Evolutionary conservation across 257 asterid genomes (phyloP), one percentile per base, ranked within the genome.

Genomic region (Forsythia viridissima): DNA sequence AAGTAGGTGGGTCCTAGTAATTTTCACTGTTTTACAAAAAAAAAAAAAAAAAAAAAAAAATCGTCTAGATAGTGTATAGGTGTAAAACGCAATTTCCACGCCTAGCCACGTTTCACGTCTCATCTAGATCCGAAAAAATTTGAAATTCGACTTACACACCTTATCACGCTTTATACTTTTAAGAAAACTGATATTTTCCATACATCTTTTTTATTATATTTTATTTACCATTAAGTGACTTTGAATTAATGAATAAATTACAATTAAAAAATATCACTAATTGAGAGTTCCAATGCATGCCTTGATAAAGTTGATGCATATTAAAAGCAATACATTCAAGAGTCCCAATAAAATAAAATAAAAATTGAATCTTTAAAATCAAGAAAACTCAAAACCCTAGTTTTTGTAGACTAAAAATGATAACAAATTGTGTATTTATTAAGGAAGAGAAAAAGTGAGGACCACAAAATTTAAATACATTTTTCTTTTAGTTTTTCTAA

Each of bases 271-370:
- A 59, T 6, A 40, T 57, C 79, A 21, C 72, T 36, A 81, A 86
- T 78, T 84, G 86, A 80, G 80, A 83, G 82, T 85, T 82, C 82
- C 92, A 81, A 84, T 43, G 76, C 83, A 71, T 34, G 85, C 79
- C 83, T 85, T 83, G 84, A 79, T 81, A 84, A 87, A 88, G 75
- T 21, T 75, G 6, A 63, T 9, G 68, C 38, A 24, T 61, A 61
- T 21, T 61, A 61, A 61, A 61, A 9, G 69, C 38, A 61, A 20
- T 61, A 38, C 6, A 21, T 21, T 21, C 38, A 9, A 61, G 69
- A 61, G 69, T 61, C 69, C 69, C 69, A 63, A 24, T 24, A 63
- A 63, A 38, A 63, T n/a, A 41, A 9, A 12, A n/a, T 12, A 24
- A 79, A 80, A 18, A 3, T 40, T 20, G 75, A 71, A 71, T 24